phyloP scores from a whole-genome alignment of 805 yeast genomes.

The Wickerhamomyces strasburgensis region DNA sequence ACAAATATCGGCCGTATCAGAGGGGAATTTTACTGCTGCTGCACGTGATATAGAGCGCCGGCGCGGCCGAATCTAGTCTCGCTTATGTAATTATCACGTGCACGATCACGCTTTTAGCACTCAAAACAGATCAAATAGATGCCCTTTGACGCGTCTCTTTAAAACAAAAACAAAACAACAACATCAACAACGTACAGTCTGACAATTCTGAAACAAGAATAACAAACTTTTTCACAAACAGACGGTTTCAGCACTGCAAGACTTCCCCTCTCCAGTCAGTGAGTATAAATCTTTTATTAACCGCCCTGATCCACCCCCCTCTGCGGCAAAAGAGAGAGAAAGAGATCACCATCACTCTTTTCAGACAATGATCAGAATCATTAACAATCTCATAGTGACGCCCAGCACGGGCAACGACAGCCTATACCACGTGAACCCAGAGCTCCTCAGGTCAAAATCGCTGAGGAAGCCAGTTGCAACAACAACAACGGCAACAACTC shows the following conservation, averaged over 20 bases:
- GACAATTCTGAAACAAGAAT: background rate
- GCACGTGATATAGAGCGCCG: no score
- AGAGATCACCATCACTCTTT: background rate
- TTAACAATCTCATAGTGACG: constrained; percentile 9
- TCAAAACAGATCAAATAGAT: no score
- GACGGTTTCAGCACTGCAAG: no score
- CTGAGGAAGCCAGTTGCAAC: background rate
- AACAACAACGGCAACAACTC: background rate
- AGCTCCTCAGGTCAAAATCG: constrained; percentile 1
- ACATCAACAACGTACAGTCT: background rate
- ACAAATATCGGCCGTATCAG: no score
- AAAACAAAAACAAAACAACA: background rate
- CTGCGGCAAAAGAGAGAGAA: background rate
- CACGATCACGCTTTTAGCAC: no score
- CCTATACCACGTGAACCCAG: constrained; percentile 3
- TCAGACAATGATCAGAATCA: constrained; percentile 4
- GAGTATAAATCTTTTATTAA: no score
- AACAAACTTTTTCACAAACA: no score
- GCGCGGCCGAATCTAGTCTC: no score
- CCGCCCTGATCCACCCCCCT: no score
- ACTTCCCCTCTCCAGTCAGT: no score
- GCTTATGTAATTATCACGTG: no score
- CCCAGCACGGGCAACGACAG: constrained; percentile 5
- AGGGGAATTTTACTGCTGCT: no score
- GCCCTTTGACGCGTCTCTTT: background rate